phyloP scores from a whole-genome alignment of 2,329 filamentous ascomycete genomes.

The Colletotrichum plurivorum region DNA sequence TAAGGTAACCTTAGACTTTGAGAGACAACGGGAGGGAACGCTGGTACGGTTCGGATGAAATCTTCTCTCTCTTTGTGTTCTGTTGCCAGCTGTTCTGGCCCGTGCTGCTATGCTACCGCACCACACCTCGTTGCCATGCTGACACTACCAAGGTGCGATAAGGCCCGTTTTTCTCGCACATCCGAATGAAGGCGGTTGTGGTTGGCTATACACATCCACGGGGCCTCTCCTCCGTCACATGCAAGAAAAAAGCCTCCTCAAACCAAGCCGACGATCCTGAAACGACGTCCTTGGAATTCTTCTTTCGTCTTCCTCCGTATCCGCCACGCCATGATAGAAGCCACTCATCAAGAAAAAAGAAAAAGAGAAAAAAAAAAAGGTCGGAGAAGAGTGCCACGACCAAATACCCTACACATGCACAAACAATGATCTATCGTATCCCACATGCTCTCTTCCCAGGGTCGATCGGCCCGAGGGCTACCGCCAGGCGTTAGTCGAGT shows the following conservation, averaged over 20 bases:
- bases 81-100: neutral
- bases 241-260: constrained; percentile 13
- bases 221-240: constrained; percentile 19
- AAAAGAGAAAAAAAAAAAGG: constrained; percentile 10
- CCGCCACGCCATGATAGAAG: constrained; percentile 2
- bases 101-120: constrained; percentile 6
- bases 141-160: neutral
- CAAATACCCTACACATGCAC: constrained; percentile 35
- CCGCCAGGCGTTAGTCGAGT: neutral
- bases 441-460: constrained; percentile 31
- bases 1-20: neutral
- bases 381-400: constrained; percentile 10
- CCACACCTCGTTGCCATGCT: neutral
- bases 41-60: constrained; percentile 9
- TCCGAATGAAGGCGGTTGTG: neutral
- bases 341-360: constrained; percentile 12
- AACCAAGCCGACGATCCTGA: constrained; percentile 34
- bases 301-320: neutral
- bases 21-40: neutral
- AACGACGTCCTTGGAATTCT: constrained; percentile 8
- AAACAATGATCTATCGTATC: constrained; percentile 29
- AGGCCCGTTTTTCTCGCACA: neutral
- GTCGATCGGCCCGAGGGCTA: constrained; percentile 1
- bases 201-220: constrained; percentile 1
- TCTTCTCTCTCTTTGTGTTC: constrained; percentile 21